Base-by-base conservation (phyloP, 2,329 filamentous ascomycete genomes). In the Cercospora zeae-maydis region DNA sequence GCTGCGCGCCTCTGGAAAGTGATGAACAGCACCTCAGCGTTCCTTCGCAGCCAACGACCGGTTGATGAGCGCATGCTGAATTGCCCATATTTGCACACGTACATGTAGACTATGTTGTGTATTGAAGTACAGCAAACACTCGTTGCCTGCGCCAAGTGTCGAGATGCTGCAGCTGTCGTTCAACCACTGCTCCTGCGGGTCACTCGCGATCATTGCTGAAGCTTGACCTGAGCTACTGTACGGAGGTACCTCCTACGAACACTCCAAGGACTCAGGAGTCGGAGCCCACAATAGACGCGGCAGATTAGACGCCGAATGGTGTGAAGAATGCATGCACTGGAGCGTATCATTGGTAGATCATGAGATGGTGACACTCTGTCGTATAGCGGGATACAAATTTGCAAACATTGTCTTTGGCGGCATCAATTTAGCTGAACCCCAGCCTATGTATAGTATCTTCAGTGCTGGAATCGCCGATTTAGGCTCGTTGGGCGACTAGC, bases 61-160 rank as follows among this genome's bases (percentile, higher is more conserved):
- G 24, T 27, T 27, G 21, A 45, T 13, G 7, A 21, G 19, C 19
- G 19, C 19, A 47, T 16, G 42, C 19, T 14, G 21, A 11, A 27
- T 30, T 14, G 42, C 11, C 21, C 21, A 21, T 10, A 49, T 49
- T 13, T 19, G 42, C 42, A 21, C 14, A 49, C n/a, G 21, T 49
- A 21, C n/a, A 8, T 19, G 21, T n/a, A n/a, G n/a, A n/a, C n/a
- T n/a, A n/a, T n/a, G n/a, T n/a, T n/a, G n/a, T n/a, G 42, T 30
- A 30, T 49, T n/a, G n/a, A n/a, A n/a, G n/a, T 49, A 49, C 42
- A 49, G 21, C 42, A 49, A 49, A 49, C 42, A 49, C 42, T 49
- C 7, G 42, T 27, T 6, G 21, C 13, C 14, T 27, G 42, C 19
- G 42, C 21, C 19, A 27, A 47, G 27, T 10, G 42, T 21, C 13